Evolutionary conservation across 2,329 filamentous ascomycete species (phyloP).

Genomic region (Zopfia rhizophila): DNA sequence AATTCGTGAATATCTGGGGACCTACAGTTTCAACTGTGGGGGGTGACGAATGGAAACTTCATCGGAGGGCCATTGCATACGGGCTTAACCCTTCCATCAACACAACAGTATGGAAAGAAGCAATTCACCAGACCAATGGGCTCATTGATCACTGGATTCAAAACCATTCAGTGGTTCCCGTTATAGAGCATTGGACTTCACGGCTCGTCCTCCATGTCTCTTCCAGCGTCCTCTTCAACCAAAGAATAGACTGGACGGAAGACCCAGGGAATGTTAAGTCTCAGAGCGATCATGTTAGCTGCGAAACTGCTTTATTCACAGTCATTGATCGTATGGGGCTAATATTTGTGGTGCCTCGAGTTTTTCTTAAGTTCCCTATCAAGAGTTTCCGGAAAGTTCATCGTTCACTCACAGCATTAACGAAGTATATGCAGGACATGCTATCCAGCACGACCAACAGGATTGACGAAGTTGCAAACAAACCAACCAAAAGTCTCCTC

Average conservation of each 20-base stretch:
- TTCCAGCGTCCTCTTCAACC: slow-evolving; percentile 17
- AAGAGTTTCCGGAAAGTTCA: slow-evolving; percentile 8
- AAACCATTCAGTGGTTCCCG: slow-evolving; percentile 1
- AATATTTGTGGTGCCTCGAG: slow-evolving; percentile 18
- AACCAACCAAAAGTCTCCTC: slow-evolving; percentile 14
- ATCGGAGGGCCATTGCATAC: slow-evolving; percentile 18
- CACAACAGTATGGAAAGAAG: slow-evolving; percentile 18
- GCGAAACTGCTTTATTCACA: slow-evolving; percentile 20
- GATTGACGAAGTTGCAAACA: slow-evolving; percentile 5
- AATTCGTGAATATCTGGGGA: slow-evolving; percentile 21
- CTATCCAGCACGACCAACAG: background rate
- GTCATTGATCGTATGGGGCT: slow-evolving; percentile 13
- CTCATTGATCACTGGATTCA: slow-evolving; percentile 9
- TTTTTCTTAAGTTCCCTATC: slow-evolving; percentile 7
- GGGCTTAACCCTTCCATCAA: slow-evolving; percentile 10
- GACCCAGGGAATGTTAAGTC: no score
- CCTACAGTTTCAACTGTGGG: slow-evolving; percentile 21
- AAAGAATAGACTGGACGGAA: slow-evolving; percentile 16
- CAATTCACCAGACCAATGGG: slow-evolving; percentile 16
- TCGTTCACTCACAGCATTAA: slow-evolving; percentile 9
- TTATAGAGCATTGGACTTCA: slow-evolving; percentile 14
- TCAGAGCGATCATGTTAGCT: slow-evolving; percentile 1
- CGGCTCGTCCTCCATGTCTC: slow-evolving; percentile 20
- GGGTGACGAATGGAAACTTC: slow-evolving; percentile 19
- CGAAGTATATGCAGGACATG: slow-evolving; percentile 15